Conservation (phyloP, 495 filamentous ascomycete species). For the Penicillium lividum region DNA sequence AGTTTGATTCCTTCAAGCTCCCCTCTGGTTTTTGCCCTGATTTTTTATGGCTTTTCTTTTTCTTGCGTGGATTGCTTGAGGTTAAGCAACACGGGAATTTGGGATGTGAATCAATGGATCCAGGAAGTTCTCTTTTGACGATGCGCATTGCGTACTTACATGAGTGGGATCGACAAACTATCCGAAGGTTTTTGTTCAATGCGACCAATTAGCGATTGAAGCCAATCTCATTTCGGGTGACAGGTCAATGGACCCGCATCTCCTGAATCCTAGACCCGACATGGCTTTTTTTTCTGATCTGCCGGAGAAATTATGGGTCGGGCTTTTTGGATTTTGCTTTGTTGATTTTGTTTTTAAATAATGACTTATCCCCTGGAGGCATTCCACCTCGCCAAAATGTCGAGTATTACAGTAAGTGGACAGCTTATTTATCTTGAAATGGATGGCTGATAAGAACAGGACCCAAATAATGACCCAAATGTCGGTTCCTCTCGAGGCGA, state of each 20-base stretch:
- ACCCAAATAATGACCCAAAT: slow-evolving; percentile 45
- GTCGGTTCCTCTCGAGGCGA: slow-evolving; percentile 46
- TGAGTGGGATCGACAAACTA: slow-evolving; percentile 28
- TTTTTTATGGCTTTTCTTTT: neutral
- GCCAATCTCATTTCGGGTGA: slow-evolving; percentile 25
- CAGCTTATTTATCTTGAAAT: neutral
- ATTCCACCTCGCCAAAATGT: slow-evolving; percentile 10
- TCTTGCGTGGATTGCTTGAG: neutral
- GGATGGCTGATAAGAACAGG: slow-evolving; percentile 16
- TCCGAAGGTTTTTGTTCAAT: slow-evolving; percentile 20
- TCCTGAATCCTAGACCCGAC: slow-evolving; percentile 14
- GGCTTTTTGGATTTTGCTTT: neutral
- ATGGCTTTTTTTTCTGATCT: slow-evolving; percentile 17
- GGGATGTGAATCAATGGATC: no score
- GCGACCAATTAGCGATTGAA: slow-evolving; percentile 24
- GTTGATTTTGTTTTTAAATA: neutral
- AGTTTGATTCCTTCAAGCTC: slow-evolving; percentile 6
- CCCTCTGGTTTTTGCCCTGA: neutral
- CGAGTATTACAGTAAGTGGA: slow-evolving; percentile 14
- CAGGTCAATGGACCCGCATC: slow-evolving; percentile 24
- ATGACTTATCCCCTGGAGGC: slow-evolving; percentile 5
- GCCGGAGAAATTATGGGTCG: slow-evolving; percentile 18
- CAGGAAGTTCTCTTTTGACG: neutral
- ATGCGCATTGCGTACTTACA: slow-evolving; percentile 5
- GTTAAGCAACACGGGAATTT: neutral